Evolutionary conservation across 2,329 filamentous ascomycete genomes (phyloP).

Genomic region (Xylariales sp.): DNA sequence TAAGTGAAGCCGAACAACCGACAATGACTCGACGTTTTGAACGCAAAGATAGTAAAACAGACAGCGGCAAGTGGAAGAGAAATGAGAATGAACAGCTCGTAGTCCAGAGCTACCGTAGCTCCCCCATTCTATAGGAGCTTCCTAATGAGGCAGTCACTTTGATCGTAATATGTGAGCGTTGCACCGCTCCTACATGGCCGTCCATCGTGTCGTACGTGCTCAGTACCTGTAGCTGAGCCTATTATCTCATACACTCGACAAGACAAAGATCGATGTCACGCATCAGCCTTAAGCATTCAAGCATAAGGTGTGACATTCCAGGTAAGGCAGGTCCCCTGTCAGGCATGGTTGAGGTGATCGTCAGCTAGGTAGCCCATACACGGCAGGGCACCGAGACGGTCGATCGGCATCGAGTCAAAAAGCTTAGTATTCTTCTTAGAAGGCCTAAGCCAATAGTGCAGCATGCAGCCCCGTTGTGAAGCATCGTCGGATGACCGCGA

Average conservation of each 20-base stretch:
- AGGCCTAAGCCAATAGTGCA: background rate
- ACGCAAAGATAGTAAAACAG: no score
- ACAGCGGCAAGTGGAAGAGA: background rate
- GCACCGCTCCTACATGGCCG: background rate
- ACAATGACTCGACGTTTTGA: no score
- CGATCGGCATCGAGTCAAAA: slow-evolving; percentile 6
- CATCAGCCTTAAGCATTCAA: background rate
- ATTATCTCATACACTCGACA: slow-evolving; percentile 3
- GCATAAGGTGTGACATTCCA: slow-evolving; percentile 1
- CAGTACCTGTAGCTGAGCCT: background rate
- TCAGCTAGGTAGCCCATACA: background rate
- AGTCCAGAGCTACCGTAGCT: background rate
- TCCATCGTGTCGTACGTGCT: background rate
- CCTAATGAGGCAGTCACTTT: slow-evolving; percentile 6
- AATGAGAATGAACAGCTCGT: background rate
- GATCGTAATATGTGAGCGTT: background rate
- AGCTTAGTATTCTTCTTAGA: slow-evolving; percentile 3
- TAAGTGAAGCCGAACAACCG: no score
- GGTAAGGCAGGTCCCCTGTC: background rate
- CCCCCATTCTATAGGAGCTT: slow-evolving; percentile 1
- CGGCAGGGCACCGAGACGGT: slow-evolving; percentile 1
- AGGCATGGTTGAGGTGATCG: background rate
- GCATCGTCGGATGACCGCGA: background rate
- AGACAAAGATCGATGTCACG: background rate
- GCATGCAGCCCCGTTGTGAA: background rate